Percentiles rank a stretch among this genome's conserved stretches.
Conservation (phyloP, 1,284 basidiomycete genomes). For the Inonotus obliquus region DNA sequence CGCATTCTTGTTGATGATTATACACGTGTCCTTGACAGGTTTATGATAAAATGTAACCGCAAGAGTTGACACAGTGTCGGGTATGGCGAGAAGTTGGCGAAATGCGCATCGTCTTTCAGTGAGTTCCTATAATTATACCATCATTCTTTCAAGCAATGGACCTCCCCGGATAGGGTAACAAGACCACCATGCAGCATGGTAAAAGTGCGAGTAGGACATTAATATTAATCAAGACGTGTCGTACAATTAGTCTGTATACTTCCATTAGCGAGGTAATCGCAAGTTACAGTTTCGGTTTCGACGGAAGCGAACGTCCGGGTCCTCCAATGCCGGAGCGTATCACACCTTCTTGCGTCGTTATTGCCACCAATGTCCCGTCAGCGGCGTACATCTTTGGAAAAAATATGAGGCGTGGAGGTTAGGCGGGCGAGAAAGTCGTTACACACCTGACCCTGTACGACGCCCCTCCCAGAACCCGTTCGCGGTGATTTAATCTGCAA, state of each 20-base stretch:
- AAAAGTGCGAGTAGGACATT: too few species aligned
- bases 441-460: conserved; percentile 68
- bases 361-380: conserved; percentile 68
- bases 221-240: background rate
- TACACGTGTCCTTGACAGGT: background rate
- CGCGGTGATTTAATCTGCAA: conserved; percentile 61
- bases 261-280: background rate
- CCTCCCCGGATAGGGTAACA: too few species aligned
- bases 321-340: conserved; percentile 27
- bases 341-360: conserved; percentile 82
- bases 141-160: too few species aligned
- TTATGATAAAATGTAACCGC: too few species aligned
- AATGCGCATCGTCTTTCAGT: background rate
- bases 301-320: background rate
- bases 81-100: background rate
- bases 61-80: background rate
- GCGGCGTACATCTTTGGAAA: conserved; percentile 75
- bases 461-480: conserved; percentile 67
- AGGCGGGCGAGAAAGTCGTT: background rate
- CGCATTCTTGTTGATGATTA: background rate
- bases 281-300: conserved; percentile 1
- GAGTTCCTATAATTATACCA: background rate
- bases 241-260: background rate
- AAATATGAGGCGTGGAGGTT: too few species aligned
- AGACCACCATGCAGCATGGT: too few species aligned